Percentiles rank a stretch among this genome's conserved stretches.
Conservation (phyloP, 805 yeast species). For the Pichia californica region DNA sequence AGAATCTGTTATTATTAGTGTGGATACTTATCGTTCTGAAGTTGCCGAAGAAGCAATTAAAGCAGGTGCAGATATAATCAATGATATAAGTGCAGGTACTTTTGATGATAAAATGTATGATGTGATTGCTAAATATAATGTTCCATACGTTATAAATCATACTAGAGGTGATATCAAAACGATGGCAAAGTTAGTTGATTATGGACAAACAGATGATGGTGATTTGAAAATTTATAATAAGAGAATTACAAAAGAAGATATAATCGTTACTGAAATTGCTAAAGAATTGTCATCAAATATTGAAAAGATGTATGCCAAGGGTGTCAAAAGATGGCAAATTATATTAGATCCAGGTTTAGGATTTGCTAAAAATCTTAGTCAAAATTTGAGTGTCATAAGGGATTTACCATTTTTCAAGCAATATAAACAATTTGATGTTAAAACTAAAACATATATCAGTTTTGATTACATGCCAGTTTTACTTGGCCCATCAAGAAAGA, state of each 20-base stretch:
- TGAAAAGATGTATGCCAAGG: slow-evolving; percentile 47
- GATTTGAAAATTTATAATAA: slow-evolving; percentile 14
- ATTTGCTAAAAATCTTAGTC: slow-evolving; percentile 76
- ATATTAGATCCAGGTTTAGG: slow-evolving; percentile 95
- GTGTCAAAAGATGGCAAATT: slow-evolving; percentile 84
- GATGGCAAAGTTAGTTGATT: slow-evolving; percentile 57
- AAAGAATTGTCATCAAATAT: slow-evolving; percentile 58
- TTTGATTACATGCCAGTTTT: slow-evolving; percentile 59
- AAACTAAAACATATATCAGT: slow-evolving; percentile 29
- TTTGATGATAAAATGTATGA: slow-evolving; percentile 61
- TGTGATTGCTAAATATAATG: slow-evolving; percentile 62
- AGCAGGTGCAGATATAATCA: slow-evolving; percentile 86
- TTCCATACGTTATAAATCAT: slow-evolving; percentile 79
- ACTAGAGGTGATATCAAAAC: slow-evolving; percentile 74
- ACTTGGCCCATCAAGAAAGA: slow-evolving; percentile 84
- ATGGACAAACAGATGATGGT: slow-evolving; percentile 33
- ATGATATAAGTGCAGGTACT: slow-evolving; percentile 81
- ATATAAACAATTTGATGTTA: slow-evolving; percentile 29
- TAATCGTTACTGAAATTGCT: slow-evolving; percentile 49
- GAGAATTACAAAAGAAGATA: slow-evolving; percentile 6
- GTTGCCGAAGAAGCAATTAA: slow-evolving; percentile 67
- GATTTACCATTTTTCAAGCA: slow-evolving; percentile 40
- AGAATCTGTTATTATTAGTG: slow-evolving; percentile 48
- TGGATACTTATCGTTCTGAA: slow-evolving; percentile 78
- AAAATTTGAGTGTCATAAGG: slow-evolving; percentile 62